Evolutionary conservation across 1,284 basidiomycete genomes (phyloP).

Genomic region (Exobasidium rhododendri): DNA sequence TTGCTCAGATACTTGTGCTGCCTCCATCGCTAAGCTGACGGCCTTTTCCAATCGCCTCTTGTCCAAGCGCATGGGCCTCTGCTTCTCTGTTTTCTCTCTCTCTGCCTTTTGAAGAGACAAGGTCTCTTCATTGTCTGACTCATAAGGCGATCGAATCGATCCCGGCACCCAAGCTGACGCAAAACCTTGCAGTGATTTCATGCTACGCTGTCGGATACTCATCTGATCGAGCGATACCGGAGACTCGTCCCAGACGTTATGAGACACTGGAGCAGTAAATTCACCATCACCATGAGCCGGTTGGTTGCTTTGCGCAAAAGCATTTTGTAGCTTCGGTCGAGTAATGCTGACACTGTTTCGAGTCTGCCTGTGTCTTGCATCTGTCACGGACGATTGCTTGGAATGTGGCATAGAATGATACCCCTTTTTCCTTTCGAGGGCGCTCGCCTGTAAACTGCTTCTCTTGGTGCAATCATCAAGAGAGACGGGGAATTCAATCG

Average conservation of each 20-base stretch:
- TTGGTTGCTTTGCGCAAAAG: too few relatives aligned
- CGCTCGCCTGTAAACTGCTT: too few relatives aligned
- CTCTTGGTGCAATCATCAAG: too few relatives aligned
- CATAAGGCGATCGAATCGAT: not conserved
- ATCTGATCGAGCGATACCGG: not conserved
- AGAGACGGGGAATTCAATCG: conserved; percentile 2
- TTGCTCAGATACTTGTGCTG: conserved; percentile 33
- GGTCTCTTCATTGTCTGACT: not conserved
- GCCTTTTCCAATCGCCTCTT: conserved; percentile 33
- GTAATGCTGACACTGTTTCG: not conserved
- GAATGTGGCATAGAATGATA: too few relatives aligned
- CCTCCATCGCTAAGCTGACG: conserved; percentile 35
- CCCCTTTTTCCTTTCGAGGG: too few relatives aligned
- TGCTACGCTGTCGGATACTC: not conserved
- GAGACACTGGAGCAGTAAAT: too few relatives aligned
- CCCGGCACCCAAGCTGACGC: conserved; percentile 15
- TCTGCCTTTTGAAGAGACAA: not conserved
- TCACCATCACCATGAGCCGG: too few relatives aligned
- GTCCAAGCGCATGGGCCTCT: conserved; percentile 27
- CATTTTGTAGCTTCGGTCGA: not conserved
- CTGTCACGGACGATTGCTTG: too few relatives aligned
- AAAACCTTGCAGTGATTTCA: not conserved
- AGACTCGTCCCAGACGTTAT: too few relatives aligned
- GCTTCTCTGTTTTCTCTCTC: not conserved
- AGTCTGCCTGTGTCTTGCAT: not conserved